Base-by-base conservation (phyloP, 192 early-diverging fungal species). In the Umbelopsis ramanniana region DNA sequence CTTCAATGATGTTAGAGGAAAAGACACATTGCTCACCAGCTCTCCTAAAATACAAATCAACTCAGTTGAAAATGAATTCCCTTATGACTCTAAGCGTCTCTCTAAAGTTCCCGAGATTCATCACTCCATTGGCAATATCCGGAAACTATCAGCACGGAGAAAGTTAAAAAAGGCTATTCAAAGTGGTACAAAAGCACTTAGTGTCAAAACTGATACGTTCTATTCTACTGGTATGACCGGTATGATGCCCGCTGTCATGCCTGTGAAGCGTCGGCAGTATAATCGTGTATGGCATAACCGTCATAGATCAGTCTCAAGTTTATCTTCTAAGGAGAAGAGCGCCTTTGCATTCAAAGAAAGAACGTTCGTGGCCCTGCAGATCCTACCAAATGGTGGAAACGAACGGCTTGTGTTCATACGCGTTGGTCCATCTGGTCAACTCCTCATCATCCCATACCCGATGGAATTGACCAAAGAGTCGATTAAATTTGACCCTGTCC, bases 111-210 rank as follows among this genome's bases (percentile, higher is more conserved):
- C 57, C 57, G 26, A 63, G 14, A 63, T 17, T 63, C 26, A 19
- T 37, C 4, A 29, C 26, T 37, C 57, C 26, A 19, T 63, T 38
- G 33, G 57, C 17, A 19, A 22, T n/a, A 37, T 37, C 12, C 23
- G 57, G 26, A 63, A 63, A 63, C 57, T 63, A 37, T 63, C 57
- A 35, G 29, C 57, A n/a, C 29, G 57, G 17, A 63, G 57, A 63
- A 63, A 63, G 33, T 63, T 63, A 35, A 63, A 63, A 63, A 63
- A 29, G 57, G 57, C 57, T n/a, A 63, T 63, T 19, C 57, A 37
- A 63, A 63, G 57, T 63, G 57, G 57, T 63, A 63, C 57, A 63
- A 63, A 63, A 12, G 26, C 33, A 10, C 26, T 63, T 11, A 37
- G 57, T 63, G 57, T 35, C 33, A 63, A 37, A 63, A 5, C 57